These are phyloP conservation scores for Xenosphaeropsis pyriputrescens DNA, from an alignment of 2,329 filamentous ascomycete genomes.

Conservation along the genomic window DNA sequence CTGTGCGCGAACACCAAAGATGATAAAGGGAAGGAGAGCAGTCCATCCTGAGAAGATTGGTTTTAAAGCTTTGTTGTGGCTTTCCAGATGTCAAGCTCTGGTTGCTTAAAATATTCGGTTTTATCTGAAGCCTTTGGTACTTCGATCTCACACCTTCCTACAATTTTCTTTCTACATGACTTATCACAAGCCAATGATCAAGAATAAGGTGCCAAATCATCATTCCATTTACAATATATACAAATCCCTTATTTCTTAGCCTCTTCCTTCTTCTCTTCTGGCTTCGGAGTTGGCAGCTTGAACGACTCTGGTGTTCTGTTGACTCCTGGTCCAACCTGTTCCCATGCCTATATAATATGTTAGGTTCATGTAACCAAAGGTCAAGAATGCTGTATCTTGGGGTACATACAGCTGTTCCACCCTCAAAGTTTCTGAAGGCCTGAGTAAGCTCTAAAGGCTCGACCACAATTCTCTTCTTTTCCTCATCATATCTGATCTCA, in stretches of 20 bases:
- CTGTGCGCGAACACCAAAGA: too few relatives aligned
- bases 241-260: constrained; percentile 64
- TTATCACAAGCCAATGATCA: too few relatives aligned
- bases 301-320: constrained; percentile 76
- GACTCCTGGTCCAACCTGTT: constrained; percentile 55
- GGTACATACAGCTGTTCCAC: constrained; percentile 54
- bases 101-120: too few relatives aligned
- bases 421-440: constrained; percentile 97
- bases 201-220: too few relatives aligned
- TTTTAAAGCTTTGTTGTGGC: too few relatives aligned
- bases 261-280: constrained; percentile 81
- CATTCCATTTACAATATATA: constrained; percentile 1
- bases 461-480: constrained; percentile 98
- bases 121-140: too few relatives aligned
- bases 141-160: too few relatives aligned
- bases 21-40: too few relatives aligned
- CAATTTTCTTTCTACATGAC: too few relatives aligned
- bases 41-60: too few relatives aligned
- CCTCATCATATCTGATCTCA: constrained; percentile 94
- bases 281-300: constrained; percentile 90
- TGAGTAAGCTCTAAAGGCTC: constrained; percentile 96
- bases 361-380: constrained; percentile 4
- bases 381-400: constrained; percentile 20
- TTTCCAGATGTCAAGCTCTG: too few relatives aligned
- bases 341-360: constrained; percentile 29